These are phyloP conservation scores for Populus alba DNA, from an alignment of 345 rosid species.

Conservation along the genomic window DNA sequence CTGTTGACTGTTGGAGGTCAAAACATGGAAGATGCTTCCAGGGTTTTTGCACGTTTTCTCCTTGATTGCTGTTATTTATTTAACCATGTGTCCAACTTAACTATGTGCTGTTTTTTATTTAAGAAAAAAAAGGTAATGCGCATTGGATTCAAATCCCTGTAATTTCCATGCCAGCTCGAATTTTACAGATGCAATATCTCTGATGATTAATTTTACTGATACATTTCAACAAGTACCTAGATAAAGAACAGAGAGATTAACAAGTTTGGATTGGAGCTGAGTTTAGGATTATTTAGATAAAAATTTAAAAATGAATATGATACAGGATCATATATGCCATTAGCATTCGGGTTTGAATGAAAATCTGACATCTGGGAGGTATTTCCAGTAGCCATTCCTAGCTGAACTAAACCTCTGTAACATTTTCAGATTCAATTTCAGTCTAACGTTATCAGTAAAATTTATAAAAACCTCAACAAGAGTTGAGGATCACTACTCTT, in stretches of 20 bases:
- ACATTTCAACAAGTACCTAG: not conserved
- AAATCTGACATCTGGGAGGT: too few species aligned
- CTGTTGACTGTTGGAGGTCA: too few species aligned
- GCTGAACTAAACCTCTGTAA: too few species aligned
- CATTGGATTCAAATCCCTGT: too few species aligned
- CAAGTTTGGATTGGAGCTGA: not conserved
- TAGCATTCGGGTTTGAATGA: not conserved
- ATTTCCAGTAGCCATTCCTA: too few species aligned
- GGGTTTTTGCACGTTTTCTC: too few species aligned
- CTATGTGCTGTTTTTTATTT: too few species aligned
- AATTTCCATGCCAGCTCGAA: not conserved
- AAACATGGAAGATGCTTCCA: too few species aligned
- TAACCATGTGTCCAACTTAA: too few species aligned
- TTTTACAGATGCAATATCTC: not conserved
- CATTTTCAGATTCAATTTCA: conserved; percentile 44
- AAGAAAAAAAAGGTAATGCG: too few species aligned
- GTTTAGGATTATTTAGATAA: too few species aligned
- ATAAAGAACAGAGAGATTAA: not conserved
- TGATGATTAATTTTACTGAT: not conserved
- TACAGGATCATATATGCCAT: not conserved
- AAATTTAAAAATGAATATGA: not conserved
- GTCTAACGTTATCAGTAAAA: conserved; percentile 35
- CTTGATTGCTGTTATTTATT: too few species aligned
- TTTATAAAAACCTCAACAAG: conserved; percentile 35
- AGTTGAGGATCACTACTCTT: conserved; percentile 34